Percentiles rank a stretch among this genome's conserved stretches.
Conservation (phyloP, 2,329 filamentous ascomycete species). For the Epichloe gansuensis region DNA sequence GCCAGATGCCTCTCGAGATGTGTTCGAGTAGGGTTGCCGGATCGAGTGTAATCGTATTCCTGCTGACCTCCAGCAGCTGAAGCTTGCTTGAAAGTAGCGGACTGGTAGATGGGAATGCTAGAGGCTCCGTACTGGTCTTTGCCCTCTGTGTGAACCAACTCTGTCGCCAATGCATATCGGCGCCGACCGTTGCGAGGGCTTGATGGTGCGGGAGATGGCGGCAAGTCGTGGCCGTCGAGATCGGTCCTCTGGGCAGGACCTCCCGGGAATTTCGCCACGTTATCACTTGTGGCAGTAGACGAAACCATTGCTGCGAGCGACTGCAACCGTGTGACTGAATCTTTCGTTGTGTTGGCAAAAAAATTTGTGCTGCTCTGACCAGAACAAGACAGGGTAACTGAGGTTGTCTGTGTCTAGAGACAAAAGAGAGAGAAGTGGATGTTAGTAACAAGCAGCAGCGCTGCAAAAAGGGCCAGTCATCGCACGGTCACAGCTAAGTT, state of each 20-base stretch:
- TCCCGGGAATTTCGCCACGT: background rate
- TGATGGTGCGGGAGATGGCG: conserved; percentile 85
- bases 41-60: conserved; percentile 98
- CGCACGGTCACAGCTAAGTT: no score
- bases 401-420: no score
- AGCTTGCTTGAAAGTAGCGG: conserved; percentile 93
- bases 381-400: no score
- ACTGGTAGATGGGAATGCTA: conserved; percentile 96
- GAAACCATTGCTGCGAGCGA: conserved; percentile 1
- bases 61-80: conserved; percentile 63
- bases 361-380: no score
- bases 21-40: conserved; percentile 89
- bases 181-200: conserved; percentile 70
- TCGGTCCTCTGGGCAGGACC: conserved; percentile 47
- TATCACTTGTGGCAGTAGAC: background rate
- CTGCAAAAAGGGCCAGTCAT: no score
- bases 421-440: no score
- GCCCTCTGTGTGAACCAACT: conserved; percentile 90
- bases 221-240: conserved; percentile 71
- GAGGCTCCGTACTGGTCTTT: conserved; percentile 96
- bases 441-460: no score
- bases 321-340: background rate
- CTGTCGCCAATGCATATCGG: conserved; percentile 87
- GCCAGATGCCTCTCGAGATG: conserved; percentile 93
- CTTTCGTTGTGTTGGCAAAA: no score